Evolutionary conservation across 2,329 filamentous ascomycete genomes (phyloP), one percentile per base, ranked within the genome.

Genomic region (Sporothrix brasiliensis): DNA sequence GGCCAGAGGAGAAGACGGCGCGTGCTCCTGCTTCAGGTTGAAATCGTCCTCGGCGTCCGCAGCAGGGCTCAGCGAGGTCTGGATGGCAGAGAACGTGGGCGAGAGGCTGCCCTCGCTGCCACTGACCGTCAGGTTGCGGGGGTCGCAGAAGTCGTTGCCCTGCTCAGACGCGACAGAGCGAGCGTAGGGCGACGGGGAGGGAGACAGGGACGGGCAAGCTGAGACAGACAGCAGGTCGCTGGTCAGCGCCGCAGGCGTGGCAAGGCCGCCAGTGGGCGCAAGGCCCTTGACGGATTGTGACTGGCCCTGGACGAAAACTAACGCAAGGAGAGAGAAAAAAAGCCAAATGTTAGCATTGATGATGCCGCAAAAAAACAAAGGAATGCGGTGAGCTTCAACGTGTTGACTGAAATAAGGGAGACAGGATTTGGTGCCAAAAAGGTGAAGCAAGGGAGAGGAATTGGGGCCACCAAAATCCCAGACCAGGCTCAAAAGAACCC

Each of bases 141-240:
- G 94, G 78, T 97, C 94, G 81, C 94, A 97, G 79, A 95, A 96
- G 81, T 93, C 90, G 75, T 93, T 86, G 79, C 93, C 90, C 75
- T 87, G 84, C 77, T 93, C 91, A 1, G 89, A 88, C 60, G 86
- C 83, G 78, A 90, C 83, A 70, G 91, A 88, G 76, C 87, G 84
- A 75, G 92, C 89, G 74, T 92, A 89, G 41, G 92, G 92, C 63
- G 92, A 91, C 21, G 93, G 93, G 44, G 93, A 97, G 24, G 93
- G 93, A 39, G 93, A 96, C 74, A 95, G 88, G 71, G 93, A 95
- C 75, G 93, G 92, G 83, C 91, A 94, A 60, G 91, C 89, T 77
- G 75, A 74, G 52, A 71, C 73, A 11, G 89, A 90, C 16, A 93
- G 84, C 75, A 92, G 86, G 80, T 94, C 92, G 79, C 87, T 89